Conservation (phyloP, 345 rosid species). For the Excoecaria cochinchinensis region DNA sequence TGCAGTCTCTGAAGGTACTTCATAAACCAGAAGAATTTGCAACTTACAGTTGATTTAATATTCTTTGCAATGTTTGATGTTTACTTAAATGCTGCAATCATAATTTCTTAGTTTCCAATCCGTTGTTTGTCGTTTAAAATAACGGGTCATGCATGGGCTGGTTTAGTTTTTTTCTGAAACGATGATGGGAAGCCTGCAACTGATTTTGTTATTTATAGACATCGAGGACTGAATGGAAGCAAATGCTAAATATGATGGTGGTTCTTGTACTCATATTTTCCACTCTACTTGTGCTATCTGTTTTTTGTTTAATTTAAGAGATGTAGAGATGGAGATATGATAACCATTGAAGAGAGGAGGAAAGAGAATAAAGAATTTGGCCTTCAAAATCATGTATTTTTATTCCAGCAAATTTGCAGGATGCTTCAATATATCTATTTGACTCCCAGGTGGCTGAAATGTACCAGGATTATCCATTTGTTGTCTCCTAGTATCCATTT, state of each 20-base stretch:
- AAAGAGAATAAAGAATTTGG: neutral
- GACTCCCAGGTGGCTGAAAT: neutral
- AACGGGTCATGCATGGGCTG: neutral
- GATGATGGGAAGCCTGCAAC: no score
- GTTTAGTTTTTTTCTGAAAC: no score
- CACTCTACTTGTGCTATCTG: neutral
- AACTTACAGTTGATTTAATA: neutral
- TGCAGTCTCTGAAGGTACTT: slow-evolving; percentile 54
- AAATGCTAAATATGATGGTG: no score
- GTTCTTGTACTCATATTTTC: no score
- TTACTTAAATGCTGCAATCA: neutral
- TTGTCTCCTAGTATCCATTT: neutral
- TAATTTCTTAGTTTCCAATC: neutral
- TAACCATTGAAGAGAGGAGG: neutral
- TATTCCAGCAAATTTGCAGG: neutral
- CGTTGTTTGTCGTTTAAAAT: neutral
- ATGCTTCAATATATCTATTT: neutral
- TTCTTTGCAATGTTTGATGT: neutral
- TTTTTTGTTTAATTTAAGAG: neutral
- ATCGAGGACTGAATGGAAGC: no score
- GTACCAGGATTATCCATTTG: neutral
- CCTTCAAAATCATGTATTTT: neutral
- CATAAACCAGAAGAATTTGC: slow-evolving; percentile 6
- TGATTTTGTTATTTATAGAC: no score
- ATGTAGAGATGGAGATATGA: neutral